A percentile compares a stretch with the other conserved stretches of the same genome.
These are phyloP conservation scores for Pseudocercospora fijiensis DNA, from an alignment of 2,329 filamentous ascomycete genomes.

Conservation along the genomic window DNA sequence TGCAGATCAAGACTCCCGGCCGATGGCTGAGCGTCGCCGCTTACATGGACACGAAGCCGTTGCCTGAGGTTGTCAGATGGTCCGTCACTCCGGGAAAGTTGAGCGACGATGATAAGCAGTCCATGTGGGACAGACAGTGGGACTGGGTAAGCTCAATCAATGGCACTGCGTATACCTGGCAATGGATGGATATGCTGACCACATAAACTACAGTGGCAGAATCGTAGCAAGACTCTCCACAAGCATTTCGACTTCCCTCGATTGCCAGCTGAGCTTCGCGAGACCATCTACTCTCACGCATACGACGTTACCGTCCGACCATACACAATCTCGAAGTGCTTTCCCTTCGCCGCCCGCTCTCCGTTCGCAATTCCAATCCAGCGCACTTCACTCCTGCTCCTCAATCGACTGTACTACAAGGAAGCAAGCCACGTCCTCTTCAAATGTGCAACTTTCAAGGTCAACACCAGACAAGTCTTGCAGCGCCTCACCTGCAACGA, in stretches of 20 bases:
- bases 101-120: neutral
- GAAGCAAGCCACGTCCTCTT: constrained; percentile 30
- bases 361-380: neutral
- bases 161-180: constrained; percentile 1
- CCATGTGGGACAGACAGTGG: constrained; percentile 19
- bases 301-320: neutral
- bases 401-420: constrained; percentile 24
- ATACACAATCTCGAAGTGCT: neutral
- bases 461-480: constrained; percentile 22
- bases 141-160: neutral
- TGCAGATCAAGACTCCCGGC: neutral
- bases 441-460: constrained; percentile 20
- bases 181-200: neutral
- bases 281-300: constrained; percentile 24
- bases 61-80: neutral
- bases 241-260: constrained; percentile 20
- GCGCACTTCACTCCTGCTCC: constrained; percentile 20
- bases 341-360: neutral
- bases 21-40: neutral
- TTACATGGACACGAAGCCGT: neutral
- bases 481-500: constrained; percentile 18
- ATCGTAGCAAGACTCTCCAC: neutral
- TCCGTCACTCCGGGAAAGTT: neutral
- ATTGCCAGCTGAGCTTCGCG: constrained; percentile 31
- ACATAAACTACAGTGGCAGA: neutral